Evolutionary conservation across 805 yeast species (phyloP).

Genomic region (Scheffersomyces ergatensis): DNA sequence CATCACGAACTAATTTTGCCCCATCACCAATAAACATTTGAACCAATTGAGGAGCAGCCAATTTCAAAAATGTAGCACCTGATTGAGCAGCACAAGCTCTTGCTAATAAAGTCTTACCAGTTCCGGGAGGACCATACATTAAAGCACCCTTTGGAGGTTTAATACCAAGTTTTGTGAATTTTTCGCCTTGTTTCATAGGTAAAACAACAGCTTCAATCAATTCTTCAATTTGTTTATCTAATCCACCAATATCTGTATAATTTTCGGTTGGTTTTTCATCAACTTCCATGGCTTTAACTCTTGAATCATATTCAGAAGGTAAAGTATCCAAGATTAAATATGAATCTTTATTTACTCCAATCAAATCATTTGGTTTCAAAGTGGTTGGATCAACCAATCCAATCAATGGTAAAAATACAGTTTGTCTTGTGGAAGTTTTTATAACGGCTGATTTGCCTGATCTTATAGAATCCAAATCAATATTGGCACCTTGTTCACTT

Average conservation of each 20-base stretch:
- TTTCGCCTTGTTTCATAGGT: conserved; percentile 98
- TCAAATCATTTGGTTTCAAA: conserved; percentile 96
- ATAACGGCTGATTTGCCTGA: conserved; percentile 97
- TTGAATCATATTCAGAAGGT: conserved; percentile 95
- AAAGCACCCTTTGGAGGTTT: conserved; percentile 55
- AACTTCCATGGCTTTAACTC: conserved; percentile 99
- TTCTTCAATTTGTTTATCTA: conserved; percentile 97
- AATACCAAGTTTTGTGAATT: conserved; percentile 89
- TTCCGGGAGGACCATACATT: conserved; percentile 50
- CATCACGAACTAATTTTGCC: conserved; percentile 45
- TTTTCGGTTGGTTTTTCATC: conserved; percentile 98
- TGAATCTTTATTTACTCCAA: conserved; percentile 97
- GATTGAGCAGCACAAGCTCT: conserved; percentile 48
- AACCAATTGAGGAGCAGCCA: conserved; percentile 46
- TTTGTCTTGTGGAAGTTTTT: conserved; percentile 96
- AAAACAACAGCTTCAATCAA: conserved; percentile 96
- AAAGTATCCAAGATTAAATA: conserved; percentile 88
- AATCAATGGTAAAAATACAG: conserved; percentile 91
- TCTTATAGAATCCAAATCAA: conserved; percentile 87
- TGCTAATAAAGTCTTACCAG: conserved; percentile 47
- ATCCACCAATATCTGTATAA: conserved; percentile 95
- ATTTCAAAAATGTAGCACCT: conserved; percentile 43
- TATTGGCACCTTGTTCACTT: conserved; percentile 89
- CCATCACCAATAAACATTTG: conserved; percentile 50
- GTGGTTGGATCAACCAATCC: conserved; percentile 90